phyloP scores from a whole-genome alignment of 2,329 filamentous ascomycete genomes.

The Ceratocystis cubensis region DNA sequence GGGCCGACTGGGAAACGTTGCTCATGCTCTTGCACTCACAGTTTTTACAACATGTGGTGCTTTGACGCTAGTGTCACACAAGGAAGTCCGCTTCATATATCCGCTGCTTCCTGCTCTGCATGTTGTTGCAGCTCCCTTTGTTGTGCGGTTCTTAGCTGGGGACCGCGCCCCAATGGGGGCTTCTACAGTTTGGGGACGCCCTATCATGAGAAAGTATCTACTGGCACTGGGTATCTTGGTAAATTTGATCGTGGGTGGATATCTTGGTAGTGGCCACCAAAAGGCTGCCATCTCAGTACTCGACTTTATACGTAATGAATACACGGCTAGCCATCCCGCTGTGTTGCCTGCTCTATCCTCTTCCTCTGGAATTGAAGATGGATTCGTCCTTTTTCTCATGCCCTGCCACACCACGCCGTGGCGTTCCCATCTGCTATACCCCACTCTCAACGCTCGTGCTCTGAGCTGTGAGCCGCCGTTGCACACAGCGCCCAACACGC shows the following conservation, averaged over 20 bases:
- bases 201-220: conserved; percentile 40
- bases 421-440: conserved; percentile 74
- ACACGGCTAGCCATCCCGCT: conserved; percentile 44
- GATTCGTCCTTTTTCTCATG: conserved; percentile 70
- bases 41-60: conserved; percentile 46
- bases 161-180: conserved; percentile 25
- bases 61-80: conserved; percentile 77
- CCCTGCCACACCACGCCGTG: conserved; percentile 95
- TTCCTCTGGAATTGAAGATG: conserved; percentile 23
- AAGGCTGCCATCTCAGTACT: conserved; percentile 65
- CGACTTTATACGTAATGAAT: conserved; percentile 60
- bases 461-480: conserved; percentile 85
- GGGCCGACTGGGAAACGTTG: conserved; percentile 34
- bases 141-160: conserved; percentile 52
- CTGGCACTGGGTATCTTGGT: conserved; percentile 46
- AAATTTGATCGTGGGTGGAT: conserved; percentile 61
- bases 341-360: conserved; percentile 23
- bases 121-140: conserved; percentile 57
- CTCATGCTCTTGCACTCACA: conserved; percentile 40
- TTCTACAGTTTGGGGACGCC: conserved; percentile 25
- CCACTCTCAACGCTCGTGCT: conserved; percentile 65
- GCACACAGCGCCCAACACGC: conserved; percentile 43
- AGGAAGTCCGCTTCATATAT: conserved; percentile 95
- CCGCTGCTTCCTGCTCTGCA: conserved; percentile 80
- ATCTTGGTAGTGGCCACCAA: conserved; percentile 66